Base-by-base conservation (phyloP, 1,284 basidiomycete species). In the Erythrobasidium hasegawianum region DNA sequence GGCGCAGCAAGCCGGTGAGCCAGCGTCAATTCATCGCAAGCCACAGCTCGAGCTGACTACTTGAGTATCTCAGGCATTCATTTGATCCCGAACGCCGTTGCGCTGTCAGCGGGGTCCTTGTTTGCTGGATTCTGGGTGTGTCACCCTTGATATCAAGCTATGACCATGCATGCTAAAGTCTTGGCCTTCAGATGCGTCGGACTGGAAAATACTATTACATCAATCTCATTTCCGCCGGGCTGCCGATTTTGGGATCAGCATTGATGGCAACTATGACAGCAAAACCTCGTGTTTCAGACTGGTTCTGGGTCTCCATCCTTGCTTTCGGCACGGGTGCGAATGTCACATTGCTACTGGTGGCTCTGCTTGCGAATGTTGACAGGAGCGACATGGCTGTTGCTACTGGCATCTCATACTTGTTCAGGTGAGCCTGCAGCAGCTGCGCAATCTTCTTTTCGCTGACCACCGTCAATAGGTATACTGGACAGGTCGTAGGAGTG, bases 401-500 rank as follows among this genome's bases (percentile, higher is more conserved):
- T 47, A 41, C 50, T 16, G 50, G 50, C 8, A 53, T 53, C n/a
- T 53, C 50, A 16, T 53, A 53, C 20, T 26, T 53, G 50, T 22
- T 29, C 22, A n/a, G 50, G 43, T 47, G 22, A 18, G 43, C 14
- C 8, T 8, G 4, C 7, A 59, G 18, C 68, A 67, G n/a, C n/a
- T n/a, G n/a, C n/a, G n/a, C n/a, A n/a, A n/a, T n/a, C n/a, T n/a
- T n/a, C n/a, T n/a, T n/a, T n/a, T 47, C 14, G 43, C 43, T 47
- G 43, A 18, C 7, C 5, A 16, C 22, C 7, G 78, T 92, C 41
- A 88, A 89, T 75, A 83, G 90, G 29, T 76, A 72, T 58, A 68
- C 72, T 83, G 89, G 89, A 33, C 90, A 93, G 81, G 89, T 92
- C 5, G 83, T 84, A 10, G 90, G 90, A 4, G 89, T 93, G 0